Evolutionary conservation across 169 alveolate genomes (phyloP).

Genomic region (Plasmodium relictum): DNA sequence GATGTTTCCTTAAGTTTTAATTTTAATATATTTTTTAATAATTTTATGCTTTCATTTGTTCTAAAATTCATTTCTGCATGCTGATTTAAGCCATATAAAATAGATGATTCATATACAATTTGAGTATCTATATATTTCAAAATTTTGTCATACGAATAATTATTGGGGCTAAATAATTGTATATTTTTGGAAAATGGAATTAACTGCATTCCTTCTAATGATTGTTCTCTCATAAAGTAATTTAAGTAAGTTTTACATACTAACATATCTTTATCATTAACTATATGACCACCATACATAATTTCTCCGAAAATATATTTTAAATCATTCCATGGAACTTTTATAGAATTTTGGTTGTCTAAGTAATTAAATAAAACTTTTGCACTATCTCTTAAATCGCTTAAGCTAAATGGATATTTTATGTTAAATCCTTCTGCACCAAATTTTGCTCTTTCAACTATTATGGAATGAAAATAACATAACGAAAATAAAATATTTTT

Average conservation of each 20-base stretch:
- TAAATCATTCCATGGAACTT: constrained; percentile 98
- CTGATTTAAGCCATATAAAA: constrained; percentile 69
- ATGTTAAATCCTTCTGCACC: constrained; percentile 99
- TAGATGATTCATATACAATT: constrained; percentile 50
- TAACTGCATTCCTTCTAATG: constrained; percentile 95
- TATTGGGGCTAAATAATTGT: constrained; percentile 68
- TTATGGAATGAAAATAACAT: constrained; percentile 97
- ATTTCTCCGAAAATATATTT: constrained; percentile 97
- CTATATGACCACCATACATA: constrained; percentile 99
- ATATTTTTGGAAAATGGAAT: constrained; percentile 88
- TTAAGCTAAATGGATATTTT: constrained; percentile 96
- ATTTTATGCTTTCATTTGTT: constrained; percentile 74
- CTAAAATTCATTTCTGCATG: constrained; percentile 77
- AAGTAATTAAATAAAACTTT: constrained; percentile 94
- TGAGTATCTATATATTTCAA: constrained; percentile 75
- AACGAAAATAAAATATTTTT: constrained; percentile 96
- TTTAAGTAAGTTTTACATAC: constrained; percentile 93
- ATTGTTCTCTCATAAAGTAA: constrained; percentile 94
- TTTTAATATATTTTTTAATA: constrained; percentile 65
- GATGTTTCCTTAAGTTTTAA: constrained; percentile 65
- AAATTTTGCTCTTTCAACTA: constrained; percentile 97
- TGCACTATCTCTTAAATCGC: constrained; percentile 97
- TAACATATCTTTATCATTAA: constrained; percentile 96
- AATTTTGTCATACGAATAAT: constrained; percentile 71
- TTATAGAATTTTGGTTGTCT: constrained; percentile 89